A percentile compares a stretch with the other conserved stretches of the same genome.
Conservation (phyloP, 768 basidiomycete genomes). For the Termitomyces sp. region DNA sequence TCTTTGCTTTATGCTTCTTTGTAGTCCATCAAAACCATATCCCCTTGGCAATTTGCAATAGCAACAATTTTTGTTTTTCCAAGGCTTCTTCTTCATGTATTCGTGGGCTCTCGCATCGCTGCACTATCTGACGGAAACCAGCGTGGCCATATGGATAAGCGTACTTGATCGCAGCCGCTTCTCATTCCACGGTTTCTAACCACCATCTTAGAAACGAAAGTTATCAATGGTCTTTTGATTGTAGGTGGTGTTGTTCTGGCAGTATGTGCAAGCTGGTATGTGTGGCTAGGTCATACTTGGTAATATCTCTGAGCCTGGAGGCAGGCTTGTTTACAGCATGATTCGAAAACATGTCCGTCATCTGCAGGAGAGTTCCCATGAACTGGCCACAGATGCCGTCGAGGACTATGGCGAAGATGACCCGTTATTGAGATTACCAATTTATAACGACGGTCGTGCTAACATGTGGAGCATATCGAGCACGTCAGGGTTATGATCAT, state of each 20-base stretch:
- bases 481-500: not conserved
- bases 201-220: conserved; percentile 44
- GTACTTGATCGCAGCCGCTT: conserved; percentile 31
- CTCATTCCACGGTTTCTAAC: not conserved
- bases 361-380: conserved; percentile 40
- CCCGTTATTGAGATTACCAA: conserved; percentile 39
- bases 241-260: conserved; percentile 54
- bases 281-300: conserved; percentile 3
- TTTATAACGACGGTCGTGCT: not conserved
- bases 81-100: conserved; percentile 65
- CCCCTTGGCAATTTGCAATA: conserved; percentile 67
- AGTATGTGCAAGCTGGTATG: conserved; percentile 62
- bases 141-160: conserved; percentile 68
- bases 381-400: conserved; percentile 51
- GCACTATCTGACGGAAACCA: conserved; percentile 71
- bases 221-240: conserved; percentile 58
- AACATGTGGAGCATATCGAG: not conserved
- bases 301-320: conserved; percentile 1
- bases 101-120: conserved; percentile 74
- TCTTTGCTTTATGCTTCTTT: not conserved
- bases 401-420: conserved; percentile 58
- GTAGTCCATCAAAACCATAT: conserved; percentile 69
- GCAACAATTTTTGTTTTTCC: conserved; percentile 72
- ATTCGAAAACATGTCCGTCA: conserved; percentile 57
- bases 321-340: conserved; percentile 60